A percentile compares a stretch with the other conserved stretches of the same genome.
These are phyloP conservation scores for Krasilnikovozyma curviuscula DNA, from an alignment of 768 basidiomycete genomes.

Conservation along the genomic window DNA sequence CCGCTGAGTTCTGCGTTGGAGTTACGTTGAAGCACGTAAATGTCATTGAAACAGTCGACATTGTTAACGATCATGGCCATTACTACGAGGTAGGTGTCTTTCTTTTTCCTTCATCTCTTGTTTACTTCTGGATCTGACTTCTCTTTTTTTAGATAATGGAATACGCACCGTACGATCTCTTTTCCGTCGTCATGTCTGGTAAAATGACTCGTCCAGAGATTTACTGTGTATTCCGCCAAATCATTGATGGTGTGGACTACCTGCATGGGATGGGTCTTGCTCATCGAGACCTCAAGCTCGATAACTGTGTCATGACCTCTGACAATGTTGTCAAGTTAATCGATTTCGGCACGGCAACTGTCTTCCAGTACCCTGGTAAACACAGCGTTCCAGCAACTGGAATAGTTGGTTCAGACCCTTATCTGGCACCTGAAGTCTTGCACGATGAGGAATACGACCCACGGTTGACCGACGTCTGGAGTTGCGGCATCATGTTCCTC, in stretches of 20 bases:
- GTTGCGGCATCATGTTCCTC: constrained; percentile 92
- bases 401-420: constrained; percentile 91
- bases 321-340: constrained; percentile 93
- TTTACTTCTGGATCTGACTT: constrained; percentile 6
- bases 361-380: constrained; percentile 96
- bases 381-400: constrained; percentile 57
- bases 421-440: constrained; percentile 92
- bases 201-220: constrained; percentile 97
- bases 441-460: constrained; percentile 68
- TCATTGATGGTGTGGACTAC: constrained; percentile 93
- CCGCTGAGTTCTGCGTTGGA: constrained; percentile 95
- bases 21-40: constrained; percentile 65
- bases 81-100: constrained; percentile 74
- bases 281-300: constrained; percentile 95
- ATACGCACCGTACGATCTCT: constrained; percentile 94
- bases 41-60: constrained; percentile 95
- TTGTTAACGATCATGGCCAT: constrained; percentile 90
- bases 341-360: constrained; percentile 98
- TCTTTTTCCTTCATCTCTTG: constrained; percentile 7
- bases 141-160: constrained; percentile 68
- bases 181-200: constrained; percentile 97
- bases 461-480: constrained; percentile 95
- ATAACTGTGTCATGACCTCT: constrained; percentile 98
- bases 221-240: constrained; percentile 97
- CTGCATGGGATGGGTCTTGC: constrained; percentile 93